These are phyloP conservation scores for Aureobasidium sp. DNA, from an alignment of 2,329 filamentous ascomycete genomes.

Conservation along the genomic window DNA sequence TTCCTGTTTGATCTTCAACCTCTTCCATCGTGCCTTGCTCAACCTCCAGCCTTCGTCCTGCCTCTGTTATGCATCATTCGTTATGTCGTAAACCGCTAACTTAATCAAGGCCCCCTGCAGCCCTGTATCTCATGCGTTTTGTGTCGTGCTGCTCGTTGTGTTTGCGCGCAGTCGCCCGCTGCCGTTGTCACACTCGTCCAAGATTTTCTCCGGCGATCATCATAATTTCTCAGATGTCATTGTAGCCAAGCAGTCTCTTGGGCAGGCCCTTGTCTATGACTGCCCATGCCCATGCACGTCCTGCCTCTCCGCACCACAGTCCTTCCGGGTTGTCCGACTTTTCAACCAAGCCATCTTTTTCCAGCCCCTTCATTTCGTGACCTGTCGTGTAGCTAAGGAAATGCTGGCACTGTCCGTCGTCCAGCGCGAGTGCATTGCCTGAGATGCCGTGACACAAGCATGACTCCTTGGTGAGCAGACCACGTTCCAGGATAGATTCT, in stretches of 20 bases:
- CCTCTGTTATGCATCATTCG: neutral
- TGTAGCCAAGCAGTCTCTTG: slow-evolving; percentile 42
- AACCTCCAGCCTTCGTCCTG: slow-evolving; percentile 3
- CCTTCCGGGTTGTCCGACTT: slow-evolving; percentile 42
- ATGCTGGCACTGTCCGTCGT: slow-evolving; percentile 43
- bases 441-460: slow-evolving; percentile 57
- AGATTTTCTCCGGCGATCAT: neutral
- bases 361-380: slow-evolving; percentile 47
- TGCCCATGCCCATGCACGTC: slow-evolving; percentile 37
- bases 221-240: slow-evolving; percentile 34
- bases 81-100: slow-evolving; percentile 2
- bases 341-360: slow-evolving; percentile 44
- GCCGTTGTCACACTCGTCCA: neutral
- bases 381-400: slow-evolving; percentile 51
- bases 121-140: neutral
- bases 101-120: slow-evolving; percentile 6
- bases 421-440: slow-evolving; percentile 53
- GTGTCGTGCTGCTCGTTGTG: neutral
- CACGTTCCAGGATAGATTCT: slow-evolving; percentile 47
- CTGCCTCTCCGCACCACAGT: slow-evolving; percentile 38
- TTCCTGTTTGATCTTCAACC: neutral
- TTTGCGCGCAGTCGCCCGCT: neutral
- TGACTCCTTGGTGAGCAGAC: slow-evolving; percentile 54
- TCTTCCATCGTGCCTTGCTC: neutral
- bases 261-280: slow-evolving; percentile 35